Evolutionary conservation across 768 basidiomycete genomes (phyloP).

Genomic region (Mycena chlorophos): DNA sequence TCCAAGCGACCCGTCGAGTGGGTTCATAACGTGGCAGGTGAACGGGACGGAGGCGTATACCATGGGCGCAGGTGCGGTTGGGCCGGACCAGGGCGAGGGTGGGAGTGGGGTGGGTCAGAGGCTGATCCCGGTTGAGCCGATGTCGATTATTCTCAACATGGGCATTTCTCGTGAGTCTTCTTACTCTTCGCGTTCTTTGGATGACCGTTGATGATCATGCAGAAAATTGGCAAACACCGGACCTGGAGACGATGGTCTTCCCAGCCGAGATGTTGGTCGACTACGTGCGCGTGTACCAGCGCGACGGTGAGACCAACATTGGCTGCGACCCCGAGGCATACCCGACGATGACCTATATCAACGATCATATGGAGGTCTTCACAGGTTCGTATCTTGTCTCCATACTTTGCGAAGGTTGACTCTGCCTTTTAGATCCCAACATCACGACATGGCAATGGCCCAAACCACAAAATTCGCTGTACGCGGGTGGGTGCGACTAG

Average conservation of each 20-base stretch:
- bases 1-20: constrained; percentile 50
- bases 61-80: constrained; percentile 56
- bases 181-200: neutral
- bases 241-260: constrained; percentile 59
- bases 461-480: constrained; percentile 40
- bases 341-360: constrained; percentile 68
- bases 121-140: constrained; percentile 57
- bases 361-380: constrained; percentile 56
- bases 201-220: neutral
- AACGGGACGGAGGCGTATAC: constrained; percentile 51
- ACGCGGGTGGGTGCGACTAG: constrained; percentile 23
- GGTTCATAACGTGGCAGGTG: constrained; percentile 77
- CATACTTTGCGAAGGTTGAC: neutral
- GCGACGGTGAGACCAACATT: constrained; percentile 53
- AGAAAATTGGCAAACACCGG: constrained; percentile 57
- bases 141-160: constrained; percentile 61
- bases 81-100: constrained; percentile 35
- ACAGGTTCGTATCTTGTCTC: constrained; percentile 43
- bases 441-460: constrained; percentile 43
- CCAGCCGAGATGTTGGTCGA: constrained; percentile 72
- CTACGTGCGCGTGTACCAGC: constrained; percentile 82
- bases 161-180: constrained; percentile 55
- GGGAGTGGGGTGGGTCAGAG: constrained; percentile 60
- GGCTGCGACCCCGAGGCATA: constrained; percentile 67
- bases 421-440: constrained; percentile 41